Percentiles rank a stretch among this genome's conserved stretches.
phyloP scores from a whole-genome alignment of 495 filamentous ascomycete genomes.

The Penicillium robsamsonii region DNA sequence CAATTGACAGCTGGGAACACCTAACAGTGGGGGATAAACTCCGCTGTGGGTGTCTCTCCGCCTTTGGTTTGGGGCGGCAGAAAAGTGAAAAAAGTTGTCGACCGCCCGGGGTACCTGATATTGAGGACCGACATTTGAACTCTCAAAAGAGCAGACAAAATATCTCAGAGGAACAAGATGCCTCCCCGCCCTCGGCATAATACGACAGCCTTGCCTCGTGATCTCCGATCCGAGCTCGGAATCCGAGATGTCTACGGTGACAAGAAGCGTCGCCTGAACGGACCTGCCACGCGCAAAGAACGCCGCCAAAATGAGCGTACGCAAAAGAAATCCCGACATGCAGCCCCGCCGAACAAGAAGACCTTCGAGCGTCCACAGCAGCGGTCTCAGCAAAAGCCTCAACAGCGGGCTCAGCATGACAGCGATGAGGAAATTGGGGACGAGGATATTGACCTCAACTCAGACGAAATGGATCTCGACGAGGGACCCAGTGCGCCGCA shows the following conservation, averaged over 20 bases:
- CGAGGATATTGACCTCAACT: slow-evolving; percentile 28
- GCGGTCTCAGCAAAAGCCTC: slow-evolving; percentile 7
- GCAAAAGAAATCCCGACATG: slow-evolving; percentile 50
- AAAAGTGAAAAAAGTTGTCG: slow-evolving; percentile 25
- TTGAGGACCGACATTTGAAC: slow-evolving; percentile 1
- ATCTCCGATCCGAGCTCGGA: slow-evolving; percentile 58
- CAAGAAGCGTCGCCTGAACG: slow-evolving; percentile 41
- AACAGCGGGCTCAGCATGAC: slow-evolving; percentile 11
- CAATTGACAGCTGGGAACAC: slow-evolving; percentile 15
- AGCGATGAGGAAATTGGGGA: slow-evolving; percentile 22
- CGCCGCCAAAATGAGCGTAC: slow-evolving; percentile 55
- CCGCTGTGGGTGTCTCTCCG: slow-evolving; percentile 27
- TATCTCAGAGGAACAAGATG: slow-evolving; percentile 24
- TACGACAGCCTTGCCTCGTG: slow-evolving; percentile 62
- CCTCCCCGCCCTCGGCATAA: slow-evolving; percentile 45
- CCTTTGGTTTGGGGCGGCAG: slow-evolving; percentile 23
- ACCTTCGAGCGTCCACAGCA: slow-evolving; percentile 13
- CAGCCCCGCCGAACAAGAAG: slow-evolving; percentile 19
- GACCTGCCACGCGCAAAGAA: slow-evolving; percentile 56
- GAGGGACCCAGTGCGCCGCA: neutral
- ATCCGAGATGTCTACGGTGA: slow-evolving; percentile 42
- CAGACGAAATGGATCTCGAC: slow-evolving; percentile 19
- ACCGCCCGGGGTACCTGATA: slow-evolving; percentile 17
- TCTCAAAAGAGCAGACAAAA: slow-evolving; percentile 1
- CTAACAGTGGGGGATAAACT: slow-evolving; percentile 26